Evolutionary conservation across 805 yeast genomes (phyloP).

Genomic region (Starmerella bacillaris): DNA sequence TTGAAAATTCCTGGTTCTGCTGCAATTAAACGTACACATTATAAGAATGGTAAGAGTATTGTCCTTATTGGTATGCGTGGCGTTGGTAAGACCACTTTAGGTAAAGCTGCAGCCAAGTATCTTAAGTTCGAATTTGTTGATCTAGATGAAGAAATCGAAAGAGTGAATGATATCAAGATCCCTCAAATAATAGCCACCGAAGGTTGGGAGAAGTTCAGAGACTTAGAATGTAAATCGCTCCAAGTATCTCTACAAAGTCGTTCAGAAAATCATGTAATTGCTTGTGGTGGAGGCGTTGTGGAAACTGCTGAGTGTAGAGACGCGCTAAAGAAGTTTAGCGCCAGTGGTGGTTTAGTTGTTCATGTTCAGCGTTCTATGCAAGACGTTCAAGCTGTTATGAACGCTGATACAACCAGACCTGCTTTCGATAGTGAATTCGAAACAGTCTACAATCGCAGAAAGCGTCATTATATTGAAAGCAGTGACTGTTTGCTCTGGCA

Average conservation of each 20-base stretch:
- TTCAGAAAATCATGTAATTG: slow-evolving; percentile 45
- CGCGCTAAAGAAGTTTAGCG: slow-evolving; percentile 36
- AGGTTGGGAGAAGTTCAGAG: slow-evolving; percentile 84
- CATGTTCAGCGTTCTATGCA: slow-evolving; percentile 79
- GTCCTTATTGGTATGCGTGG: slow-evolving; percentile 94
- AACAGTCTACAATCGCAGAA: slow-evolving; percentile 72
- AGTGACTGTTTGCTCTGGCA: slow-evolving; percentile 67
- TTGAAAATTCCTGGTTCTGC: slow-evolving; percentile 20
- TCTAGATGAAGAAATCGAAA: slow-evolving; percentile 56
- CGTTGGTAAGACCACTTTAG: slow-evolving; percentile 81
- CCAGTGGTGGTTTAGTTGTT: slow-evolving; percentile 58
- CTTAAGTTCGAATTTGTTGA: slow-evolving; percentile 50
- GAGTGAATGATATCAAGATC: slow-evolving; percentile 26
- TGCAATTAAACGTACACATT: slow-evolving; percentile 7
- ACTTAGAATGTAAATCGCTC: slow-evolving; percentile 41
- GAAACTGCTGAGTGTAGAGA: slow-evolving; percentile 55
- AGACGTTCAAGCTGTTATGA: slow-evolving; percentile 58
- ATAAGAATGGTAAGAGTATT: slow-evolving; percentile 31
- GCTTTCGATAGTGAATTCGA: slow-evolving; percentile 64
- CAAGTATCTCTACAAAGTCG: slow-evolving; percentile 29
- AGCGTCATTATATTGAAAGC: slow-evolving; percentile 59
- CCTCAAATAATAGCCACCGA: slow-evolving; percentile 35
- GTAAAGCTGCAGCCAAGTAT: slow-evolving; percentile 56
- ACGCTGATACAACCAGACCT: slow-evolving; percentile 70
- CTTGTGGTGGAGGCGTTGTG: slow-evolving; percentile 95